These are phyloP conservation scores for Ziziphus jujuba DNA, from an alignment of 306 rosid species.

Conservation along the genomic window DNA sequence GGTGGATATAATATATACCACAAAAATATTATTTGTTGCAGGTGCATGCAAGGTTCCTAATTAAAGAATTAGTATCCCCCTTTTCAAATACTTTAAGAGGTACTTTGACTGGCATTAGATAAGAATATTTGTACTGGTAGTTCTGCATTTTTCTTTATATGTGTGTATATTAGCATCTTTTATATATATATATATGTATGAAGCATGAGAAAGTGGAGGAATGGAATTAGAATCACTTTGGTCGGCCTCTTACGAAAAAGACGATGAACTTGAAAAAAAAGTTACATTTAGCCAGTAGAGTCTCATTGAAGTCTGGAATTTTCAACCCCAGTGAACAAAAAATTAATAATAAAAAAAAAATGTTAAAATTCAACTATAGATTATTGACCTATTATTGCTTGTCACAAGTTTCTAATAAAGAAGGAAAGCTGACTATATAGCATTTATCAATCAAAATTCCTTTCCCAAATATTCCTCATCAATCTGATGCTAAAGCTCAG, in stretches of 20 bases:
- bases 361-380: slow-evolving; percentile 11
- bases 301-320: slow-evolving; percentile 57
- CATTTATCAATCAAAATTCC: slow-evolving; percentile 24
- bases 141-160: background rate
- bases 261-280: slow-evolving; percentile 27
- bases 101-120: too few relatives aligned
- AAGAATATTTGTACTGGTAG: too few relatives aligned
- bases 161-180: background rate
- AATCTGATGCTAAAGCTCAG: too few relatives aligned
- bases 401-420: slow-evolving; percentile 27
- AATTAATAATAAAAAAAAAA: background rate
- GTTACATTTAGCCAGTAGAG: slow-evolving; percentile 32
- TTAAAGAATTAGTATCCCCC: too few relatives aligned
- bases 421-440: slow-evolving; percentile 25
- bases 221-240: slow-evolving; percentile 87
- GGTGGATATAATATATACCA: too few relatives aligned
- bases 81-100: too few relatives aligned
- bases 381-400: slow-evolving; percentile 49
- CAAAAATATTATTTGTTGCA: too few relatives aligned
- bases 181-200: too few relatives aligned
- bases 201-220: slow-evolving; percentile 52
- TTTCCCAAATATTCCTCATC: too few relatives aligned
- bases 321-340: background rate
- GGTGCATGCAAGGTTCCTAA: too few relatives aligned
- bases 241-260: slow-evolving; percentile 83